Evolutionary conservation across 1,284 basidiomycete genomes (phyloP).

Genomic region (Irpex lacteus): DNA sequence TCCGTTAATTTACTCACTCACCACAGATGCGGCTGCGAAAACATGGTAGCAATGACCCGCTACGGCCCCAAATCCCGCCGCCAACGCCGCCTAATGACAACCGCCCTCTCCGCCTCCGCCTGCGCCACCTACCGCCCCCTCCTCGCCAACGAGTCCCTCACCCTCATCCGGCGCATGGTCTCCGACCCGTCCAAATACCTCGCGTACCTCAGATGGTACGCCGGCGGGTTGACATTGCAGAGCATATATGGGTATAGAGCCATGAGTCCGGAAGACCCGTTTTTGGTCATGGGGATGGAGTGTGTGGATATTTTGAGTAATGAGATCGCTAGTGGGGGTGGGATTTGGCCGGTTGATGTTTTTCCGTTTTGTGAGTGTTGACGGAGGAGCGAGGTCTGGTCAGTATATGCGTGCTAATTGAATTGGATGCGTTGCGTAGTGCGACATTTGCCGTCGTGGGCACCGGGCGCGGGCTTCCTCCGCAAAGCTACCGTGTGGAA

Average conservation of each 20-base stretch:
- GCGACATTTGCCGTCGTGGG: slow-evolving; percentile 32
- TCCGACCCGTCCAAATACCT: slow-evolving; percentile 29
- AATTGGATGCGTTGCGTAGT: slow-evolving; percentile 16
- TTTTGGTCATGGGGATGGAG: slow-evolving; percentile 58
- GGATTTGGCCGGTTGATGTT: slow-evolving; percentile 69
- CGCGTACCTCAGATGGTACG: slow-evolving; percentile 39
- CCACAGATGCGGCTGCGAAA: slow-evolving; percentile 60
- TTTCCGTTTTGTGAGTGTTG: slow-evolving; percentile 46
- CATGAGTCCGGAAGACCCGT: slow-evolving; percentile 48
- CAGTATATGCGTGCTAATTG: background rate
- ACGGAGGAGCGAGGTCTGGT: too few species aligned
- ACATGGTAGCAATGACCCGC: slow-evolving; percentile 71
- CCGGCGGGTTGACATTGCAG: slow-evolving; percentile 58
- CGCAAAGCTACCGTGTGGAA: slow-evolving; percentile 61
- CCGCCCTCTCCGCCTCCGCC: slow-evolving; percentile 50
- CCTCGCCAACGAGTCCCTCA: slow-evolving; percentile 46
- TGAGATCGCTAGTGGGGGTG: slow-evolving; percentile 58
- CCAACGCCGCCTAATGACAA: slow-evolving; percentile 63
- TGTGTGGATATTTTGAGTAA: slow-evolving; percentile 58
- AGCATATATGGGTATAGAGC: slow-evolving; percentile 67
- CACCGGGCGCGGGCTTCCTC: slow-evolving; percentile 34
- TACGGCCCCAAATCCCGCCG: slow-evolving; percentile 62
- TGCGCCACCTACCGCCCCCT: slow-evolving; percentile 59
- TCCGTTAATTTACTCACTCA: slow-evolving; percentile 16
- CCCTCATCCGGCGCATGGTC: slow-evolving; percentile 31